Evolutionary conservation across 2,329 filamentous ascomycete species (phyloP).

Genomic region (Stagonosporopsis vannaccii): DNA sequence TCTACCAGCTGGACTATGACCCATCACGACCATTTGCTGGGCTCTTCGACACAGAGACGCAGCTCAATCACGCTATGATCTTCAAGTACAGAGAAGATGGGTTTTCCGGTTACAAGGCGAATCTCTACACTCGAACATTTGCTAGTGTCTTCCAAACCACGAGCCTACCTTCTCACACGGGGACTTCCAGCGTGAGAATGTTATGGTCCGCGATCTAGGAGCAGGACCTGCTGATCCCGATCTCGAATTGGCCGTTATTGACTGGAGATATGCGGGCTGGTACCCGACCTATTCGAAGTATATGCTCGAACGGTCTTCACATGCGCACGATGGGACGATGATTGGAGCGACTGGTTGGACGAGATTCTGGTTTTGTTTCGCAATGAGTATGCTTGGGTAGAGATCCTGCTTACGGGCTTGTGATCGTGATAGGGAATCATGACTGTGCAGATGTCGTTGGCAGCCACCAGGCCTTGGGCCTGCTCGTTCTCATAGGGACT

Average conservation of each 20-base stretch:
- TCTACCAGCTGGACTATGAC: slow-evolving; percentile 12
- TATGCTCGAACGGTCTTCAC: slow-evolving; percentile 45
- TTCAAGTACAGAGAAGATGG: slow-evolving; percentile 14
- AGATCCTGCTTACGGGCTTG: slow-evolving; percentile 25
- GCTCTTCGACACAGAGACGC: slow-evolving; percentile 20
- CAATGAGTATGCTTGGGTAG: slow-evolving; percentile 42
- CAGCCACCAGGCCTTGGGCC: no score
- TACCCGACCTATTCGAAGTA: slow-evolving; percentile 54
- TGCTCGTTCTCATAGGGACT: no score
- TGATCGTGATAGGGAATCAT: slow-evolving; percentile 23
- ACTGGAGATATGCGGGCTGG: slow-evolving; percentile 53
- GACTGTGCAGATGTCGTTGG: no score
- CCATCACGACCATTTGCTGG: slow-evolving; percentile 14
- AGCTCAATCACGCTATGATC: slow-evolving; percentile 16
- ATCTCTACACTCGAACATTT: slow-evolving; percentile 16
- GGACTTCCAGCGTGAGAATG: slow-evolving; percentile 21
- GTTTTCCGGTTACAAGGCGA: slow-evolving; percentile 14
- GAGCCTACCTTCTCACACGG: slow-evolving; percentile 20
- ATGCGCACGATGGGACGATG: slow-evolving; percentile 44
- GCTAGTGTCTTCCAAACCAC: slow-evolving; percentile 9
- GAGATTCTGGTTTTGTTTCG: slow-evolving; percentile 40
- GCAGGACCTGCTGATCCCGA: slow-evolving; percentile 10
- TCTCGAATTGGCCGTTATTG: slow-evolving; percentile 46
- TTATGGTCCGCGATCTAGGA: slow-evolving; percentile 10
- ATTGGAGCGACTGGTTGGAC: slow-evolving; percentile 45